Base-by-base conservation (phyloP, 75 land plant species). In the Chamaecyparis obtusa region DNA sequence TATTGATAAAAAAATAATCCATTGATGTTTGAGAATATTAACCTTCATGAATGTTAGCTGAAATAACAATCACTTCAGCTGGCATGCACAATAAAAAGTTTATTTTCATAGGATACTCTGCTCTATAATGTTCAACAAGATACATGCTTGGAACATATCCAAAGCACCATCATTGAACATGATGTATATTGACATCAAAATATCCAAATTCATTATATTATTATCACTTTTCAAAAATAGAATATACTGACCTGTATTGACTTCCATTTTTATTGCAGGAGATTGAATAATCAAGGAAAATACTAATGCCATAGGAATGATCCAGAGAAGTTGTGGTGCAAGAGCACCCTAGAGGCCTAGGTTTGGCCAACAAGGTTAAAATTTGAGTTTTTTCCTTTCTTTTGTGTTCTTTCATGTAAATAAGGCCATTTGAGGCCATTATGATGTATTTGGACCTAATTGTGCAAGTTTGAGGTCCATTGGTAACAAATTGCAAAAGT, bases 1-100 rank as follows among this genome's bases (percentile, higher is more conserved):
- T 8, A 32, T 55, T 19, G 13, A 76, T 77, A 37, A 2, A 8
- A 60, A 85, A 36, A 14, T 21, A 36, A 30, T 77, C 30, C 35
- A 41, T 3, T 4, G 46, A 0, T 44, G 24, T 39, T 17, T 79
- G 15, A 80, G 44, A 80, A 24, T 10, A 44, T 44, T 9, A 80
- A 89, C 97, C 97, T 94, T 97, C 99, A 17, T 98, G 99, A 33
- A 97, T 90, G 83, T 97, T 98, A 6, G 94, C 92, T 35, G 96
- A 96, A 16, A 94, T 92, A 35, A 96, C 95, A 21, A 95, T 94
- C 39, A 94, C 43, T 72, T 97, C 99, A 19, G 95, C 95, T 15
- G 95, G 87, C 19, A 97, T 17, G 98, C 99, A 97, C 2, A 97
- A 86, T 41, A 92, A 74, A 46, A 89, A 91, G 35, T 91, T 93